Evolutionary conservation across 805 yeast genomes (phyloP), one percentile per base, ranked within the genome.

Genomic region (Nakazawaea ernobii): DNA sequence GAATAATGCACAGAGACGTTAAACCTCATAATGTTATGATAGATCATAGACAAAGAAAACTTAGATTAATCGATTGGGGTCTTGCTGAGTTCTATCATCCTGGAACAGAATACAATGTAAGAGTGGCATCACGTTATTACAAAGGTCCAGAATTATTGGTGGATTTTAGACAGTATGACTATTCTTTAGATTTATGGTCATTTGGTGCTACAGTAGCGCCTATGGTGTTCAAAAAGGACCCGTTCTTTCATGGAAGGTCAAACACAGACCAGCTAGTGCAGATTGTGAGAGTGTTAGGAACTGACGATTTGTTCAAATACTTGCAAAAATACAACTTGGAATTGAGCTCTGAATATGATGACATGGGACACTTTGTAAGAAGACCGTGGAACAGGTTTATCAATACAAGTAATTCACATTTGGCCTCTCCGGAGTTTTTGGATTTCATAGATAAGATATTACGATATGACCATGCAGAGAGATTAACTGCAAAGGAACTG

Each of bases 1-100:
- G 97, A 20, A 88, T 91, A 51, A 90, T 91, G 82, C 97, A 91
- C 61, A 75, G 97, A 62, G 97, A 91, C 66, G 96, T 91, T 48
- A 91, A 91, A 65, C 97, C 97, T 9, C 96, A 91, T 59, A 91
- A 91, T 65, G 86, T 91, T 53, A 91, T 91, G 96, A 91, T 91
- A 55, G 97, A 91, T 64, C 96, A 87, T 47, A 69, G 74, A 51
- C 75, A 73, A 52, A 80, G 69, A 63, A 80, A 77, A 59, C 68
- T 91, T 55, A 77, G 96, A 53, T 75, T 90, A 53, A 90, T 91
- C 46, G 97, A 91, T 66, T 91, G 97, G 97, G 97, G 97, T 7
- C 69, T 91, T 45, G 97, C 97, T 8, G 97, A 91, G 63, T 90
- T 88, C 61, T 90, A 90, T 60, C 97, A 91, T 61, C 81, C 88